phyloP scores from a whole-genome alignment of 1,284 basidiomycete genomes.

The Puccinia coronata region DNA sequence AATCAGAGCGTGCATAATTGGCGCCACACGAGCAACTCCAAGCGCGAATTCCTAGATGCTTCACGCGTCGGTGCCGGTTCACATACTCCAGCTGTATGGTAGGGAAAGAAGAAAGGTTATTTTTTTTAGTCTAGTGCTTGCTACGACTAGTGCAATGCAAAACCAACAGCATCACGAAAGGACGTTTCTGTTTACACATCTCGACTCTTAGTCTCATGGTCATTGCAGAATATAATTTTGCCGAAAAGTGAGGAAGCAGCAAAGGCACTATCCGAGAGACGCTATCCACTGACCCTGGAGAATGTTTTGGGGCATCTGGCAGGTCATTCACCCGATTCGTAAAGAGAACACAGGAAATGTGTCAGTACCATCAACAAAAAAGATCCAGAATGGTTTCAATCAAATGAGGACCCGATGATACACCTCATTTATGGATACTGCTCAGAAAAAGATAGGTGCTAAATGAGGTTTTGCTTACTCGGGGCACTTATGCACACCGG shows the following conservation, averaged over 20 bases:
- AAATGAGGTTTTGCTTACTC: constrained; percentile 30
- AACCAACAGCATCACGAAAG: not conserved
- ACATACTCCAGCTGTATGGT: constrained; percentile 37
- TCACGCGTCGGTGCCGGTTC: constrained; percentile 26
- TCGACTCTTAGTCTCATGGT: too few relatives aligned
- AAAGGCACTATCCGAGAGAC: not conserved
- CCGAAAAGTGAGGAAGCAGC: not conserved
- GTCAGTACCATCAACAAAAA: not conserved
- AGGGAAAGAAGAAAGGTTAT: not conserved
- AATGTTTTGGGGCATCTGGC: constrained; percentile 41
- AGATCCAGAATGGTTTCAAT: not conserved
- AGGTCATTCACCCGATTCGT: not conserved
- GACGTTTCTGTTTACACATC: not conserved
- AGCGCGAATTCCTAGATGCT: constrained; percentile 35
- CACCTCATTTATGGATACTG: not conserved
- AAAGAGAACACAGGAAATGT: not conserved
- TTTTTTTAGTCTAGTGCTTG: too few relatives aligned
- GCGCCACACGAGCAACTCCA: constrained; percentile 37
- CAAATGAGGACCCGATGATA: too few relatives aligned
- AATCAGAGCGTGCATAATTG: constrained; percentile 34
- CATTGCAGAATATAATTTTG: too few relatives aligned
- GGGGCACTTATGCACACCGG: constrained; percentile 31
- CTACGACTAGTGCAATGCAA: too few relatives aligned
- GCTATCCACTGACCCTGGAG: constrained; percentile 18
- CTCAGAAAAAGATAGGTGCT: not conserved